Conservation (phyloP, 176 grass and related monocot species). For the Coix lacrymajobi region DNA sequence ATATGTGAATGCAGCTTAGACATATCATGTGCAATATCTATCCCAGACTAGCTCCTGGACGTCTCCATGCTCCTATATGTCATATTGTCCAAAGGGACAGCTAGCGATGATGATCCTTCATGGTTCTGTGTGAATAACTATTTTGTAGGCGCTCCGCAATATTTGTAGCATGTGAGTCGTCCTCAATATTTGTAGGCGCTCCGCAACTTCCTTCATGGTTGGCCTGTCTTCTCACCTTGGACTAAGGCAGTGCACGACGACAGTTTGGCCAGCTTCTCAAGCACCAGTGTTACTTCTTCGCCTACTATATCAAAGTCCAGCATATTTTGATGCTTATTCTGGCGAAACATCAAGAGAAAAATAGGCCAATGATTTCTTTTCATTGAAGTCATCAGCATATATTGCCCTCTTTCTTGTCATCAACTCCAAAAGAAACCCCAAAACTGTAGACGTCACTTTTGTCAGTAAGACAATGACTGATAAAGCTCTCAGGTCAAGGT, state of each 20-base stretch:
- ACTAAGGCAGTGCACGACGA: neutral
- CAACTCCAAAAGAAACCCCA: constrained; percentile 60
- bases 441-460: constrained; percentile 81
- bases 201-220: constrained; percentile 22
- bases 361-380: constrained; percentile 5
- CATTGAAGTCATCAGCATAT: constrained; percentile 9
- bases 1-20: too few species aligned
- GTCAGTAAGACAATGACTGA: constrained; percentile 57
- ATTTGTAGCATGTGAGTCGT: neutral
- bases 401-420: constrained; percentile 63
- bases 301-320: constrained; percentile 4
- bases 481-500: constrained; percentile 59
- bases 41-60: neutral
- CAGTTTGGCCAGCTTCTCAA: constrained; percentile 14
- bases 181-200: neutral
- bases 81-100: neutral
- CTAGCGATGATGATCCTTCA: neutral
- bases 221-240: too few species aligned
- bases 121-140: neutral
- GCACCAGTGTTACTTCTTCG: neutral
- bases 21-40: neutral
- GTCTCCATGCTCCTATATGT: neutral
- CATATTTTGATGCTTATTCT: constrained; percentile 6
- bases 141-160: neutral
- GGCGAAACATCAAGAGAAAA: neutral